Conservation (phyloP, 177 flowering plant genomes). For the Telopea speciosissima region DNA sequence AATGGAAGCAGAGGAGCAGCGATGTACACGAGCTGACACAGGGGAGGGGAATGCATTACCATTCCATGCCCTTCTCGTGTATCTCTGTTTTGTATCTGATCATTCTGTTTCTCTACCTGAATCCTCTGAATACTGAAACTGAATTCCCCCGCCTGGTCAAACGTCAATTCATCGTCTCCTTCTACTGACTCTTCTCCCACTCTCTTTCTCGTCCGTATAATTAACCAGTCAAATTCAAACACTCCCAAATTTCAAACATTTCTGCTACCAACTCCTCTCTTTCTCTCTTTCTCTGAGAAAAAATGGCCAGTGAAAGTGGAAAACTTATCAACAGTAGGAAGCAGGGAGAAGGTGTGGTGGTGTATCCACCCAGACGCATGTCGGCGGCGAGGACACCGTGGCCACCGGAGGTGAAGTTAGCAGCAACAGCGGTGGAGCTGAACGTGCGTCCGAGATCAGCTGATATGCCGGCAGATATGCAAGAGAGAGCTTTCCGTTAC, state of each 20-base stretch:
- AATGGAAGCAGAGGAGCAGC: no score
- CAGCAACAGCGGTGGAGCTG: slow-evolving; percentile 18
- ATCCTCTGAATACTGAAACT: no score
- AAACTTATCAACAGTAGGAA: neutral
- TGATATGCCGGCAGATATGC: slow-evolving; percentile 26
- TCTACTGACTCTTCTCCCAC: neutral
- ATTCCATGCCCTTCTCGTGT: neutral
- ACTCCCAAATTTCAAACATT: slow-evolving; percentile 3
- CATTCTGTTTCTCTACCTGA: no score
- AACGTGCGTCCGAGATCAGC: slow-evolving; percentile 27
- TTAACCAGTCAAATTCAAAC: no score
- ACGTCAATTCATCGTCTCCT: neutral
- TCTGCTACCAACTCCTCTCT: neutral
- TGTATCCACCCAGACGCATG: slow-evolving; percentile 5
- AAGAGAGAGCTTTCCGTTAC: slow-evolving; percentile 23
- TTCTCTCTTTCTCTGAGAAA: slow-evolving; percentile 18
- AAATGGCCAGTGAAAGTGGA: slow-evolving; percentile 1
- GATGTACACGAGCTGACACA: neutral
- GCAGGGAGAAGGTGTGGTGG: neutral
- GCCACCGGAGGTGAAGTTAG: slow-evolving; percentile 18
- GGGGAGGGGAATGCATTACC: neutral
- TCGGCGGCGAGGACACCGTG: slow-evolving; percentile 3
- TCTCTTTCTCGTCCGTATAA: neutral
- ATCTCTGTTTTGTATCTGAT: no score
- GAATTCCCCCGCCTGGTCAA: no score